Conservation (phyloP, 441 rosid species). For the Brassica balearica region DNA sequence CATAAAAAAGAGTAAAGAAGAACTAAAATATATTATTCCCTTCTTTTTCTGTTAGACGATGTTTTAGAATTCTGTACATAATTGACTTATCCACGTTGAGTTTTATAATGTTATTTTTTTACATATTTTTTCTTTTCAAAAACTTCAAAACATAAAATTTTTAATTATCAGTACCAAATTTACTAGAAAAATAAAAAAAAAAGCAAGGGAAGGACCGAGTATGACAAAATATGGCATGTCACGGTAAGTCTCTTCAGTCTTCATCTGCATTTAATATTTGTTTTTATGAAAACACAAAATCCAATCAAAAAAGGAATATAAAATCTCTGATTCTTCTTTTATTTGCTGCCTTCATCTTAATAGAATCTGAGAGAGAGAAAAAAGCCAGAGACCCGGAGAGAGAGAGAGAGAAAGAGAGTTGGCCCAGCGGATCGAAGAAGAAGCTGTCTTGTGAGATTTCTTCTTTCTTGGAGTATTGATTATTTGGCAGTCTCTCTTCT, state of each 20-base stretch:
- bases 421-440: neutral
- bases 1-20: too few species aligned
- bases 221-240: neutral
- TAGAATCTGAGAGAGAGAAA: conserved; percentile 34
- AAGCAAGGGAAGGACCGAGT: too few species aligned
- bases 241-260: neutral
- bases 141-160: too few species aligned
- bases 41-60: too few species aligned
- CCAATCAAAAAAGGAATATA: conserved; percentile 12
- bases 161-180: too few species aligned
- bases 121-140: too few species aligned
- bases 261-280: conserved; percentile 4
- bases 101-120: neutral
- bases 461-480: conserved; percentile 35
- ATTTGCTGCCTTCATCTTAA: conserved; percentile 6
- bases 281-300: conserved; percentile 2
- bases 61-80: too few species aligned
- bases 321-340: conserved; percentile 23
- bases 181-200: too few species aligned
- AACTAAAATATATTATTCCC: too few species aligned
- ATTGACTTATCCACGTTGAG: too few species aligned
- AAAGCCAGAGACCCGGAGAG: neutral
- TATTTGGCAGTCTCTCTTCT: conserved; percentile 21
- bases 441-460: conserved; percentile 5
- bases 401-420: conserved; percentile 16